Percentiles rank a stretch among this genome's conserved stretches.
Conservation (phyloP, 352 stramenopile genomes). For the Globisporangium okanoganense region DNA sequence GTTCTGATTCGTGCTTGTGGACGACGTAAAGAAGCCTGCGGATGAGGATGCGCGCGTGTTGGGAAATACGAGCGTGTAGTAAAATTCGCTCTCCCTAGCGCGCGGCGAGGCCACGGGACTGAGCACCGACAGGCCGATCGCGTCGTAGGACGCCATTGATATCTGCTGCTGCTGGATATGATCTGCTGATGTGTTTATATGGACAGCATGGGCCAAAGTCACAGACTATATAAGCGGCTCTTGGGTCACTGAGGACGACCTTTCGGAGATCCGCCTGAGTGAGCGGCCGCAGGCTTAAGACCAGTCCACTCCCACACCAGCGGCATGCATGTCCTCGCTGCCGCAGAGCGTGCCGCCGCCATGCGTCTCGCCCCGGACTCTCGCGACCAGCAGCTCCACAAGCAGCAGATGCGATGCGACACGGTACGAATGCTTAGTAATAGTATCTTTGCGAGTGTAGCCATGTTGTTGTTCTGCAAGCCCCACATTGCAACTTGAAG, state of each 20-base stretch:
- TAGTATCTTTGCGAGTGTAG: not conserved
- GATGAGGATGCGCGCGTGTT: conserved; percentile 21
- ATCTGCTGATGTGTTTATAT: not conserved
- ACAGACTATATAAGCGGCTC: not conserved
- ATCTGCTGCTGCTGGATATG: not conserved
- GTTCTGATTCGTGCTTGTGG: not conserved
- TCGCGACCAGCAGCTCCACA: not conserved
- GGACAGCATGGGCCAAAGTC: not conserved
- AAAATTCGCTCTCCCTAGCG: conserved; percentile 38
- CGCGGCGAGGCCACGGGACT: conserved; percentile 49
- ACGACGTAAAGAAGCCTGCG: not conserved
- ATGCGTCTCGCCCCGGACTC: conserved; percentile 26
- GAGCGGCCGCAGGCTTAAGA: not conserved
- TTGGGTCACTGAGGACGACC: not conserved
- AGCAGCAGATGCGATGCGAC: conserved; percentile 9
- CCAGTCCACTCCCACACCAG: not conserved
- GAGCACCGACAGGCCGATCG: conserved; percentile 35
- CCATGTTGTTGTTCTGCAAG: not conserved
- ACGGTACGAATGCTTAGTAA: conserved; percentile 13
- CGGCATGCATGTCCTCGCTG: conserved; percentile 45
- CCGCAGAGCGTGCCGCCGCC: conserved; percentile 13
- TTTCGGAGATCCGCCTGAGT: conserved; percentile 3
- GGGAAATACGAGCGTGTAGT: conserved; percentile 75
- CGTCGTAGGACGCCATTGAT: conserved; percentile 34
- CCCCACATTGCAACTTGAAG: not conserved